Percentiles rank a stretch among this genome's conserved stretches.
Conservation (phyloP, 768 basidiomycete genomes). For the Wakefieldia striispora region DNA sequence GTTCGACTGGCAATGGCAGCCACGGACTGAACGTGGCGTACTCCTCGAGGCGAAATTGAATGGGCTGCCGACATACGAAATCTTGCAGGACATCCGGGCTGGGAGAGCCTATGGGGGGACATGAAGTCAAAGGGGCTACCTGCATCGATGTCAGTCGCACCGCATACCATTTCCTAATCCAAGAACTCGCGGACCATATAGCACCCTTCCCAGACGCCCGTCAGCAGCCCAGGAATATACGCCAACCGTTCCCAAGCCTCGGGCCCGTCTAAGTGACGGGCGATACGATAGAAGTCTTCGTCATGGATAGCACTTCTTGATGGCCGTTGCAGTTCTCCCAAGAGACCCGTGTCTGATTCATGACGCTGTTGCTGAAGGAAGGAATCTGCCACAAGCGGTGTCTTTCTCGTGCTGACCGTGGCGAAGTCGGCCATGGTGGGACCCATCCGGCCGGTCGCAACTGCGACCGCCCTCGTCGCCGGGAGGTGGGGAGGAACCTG, state of each 20-base stretch:
- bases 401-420: conserved; percentile 40
- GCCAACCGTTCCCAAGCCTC: conserved; percentile 27
- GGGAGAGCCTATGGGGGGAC: conserved; percentile 11
- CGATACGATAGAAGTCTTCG: conserved; percentile 39
- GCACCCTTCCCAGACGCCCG: conserved; percentile 60
- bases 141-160: conserved; percentile 19
- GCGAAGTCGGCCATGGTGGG: conserved; percentile 56
- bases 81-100: conserved; percentile 19
- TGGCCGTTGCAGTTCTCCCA: conserved; percentile 32
- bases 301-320: conserved; percentile 34
- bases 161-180: conserved; percentile 10
- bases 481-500: conserved; percentile 52
- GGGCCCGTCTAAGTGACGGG: conserved; percentile 12
- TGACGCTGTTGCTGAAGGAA: conserved; percentile 25
- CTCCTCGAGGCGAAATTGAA: conserved; percentile 49
- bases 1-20: conserved; percentile 31
- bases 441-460: conserved; percentile 43
- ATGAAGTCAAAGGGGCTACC: conserved; percentile 28
- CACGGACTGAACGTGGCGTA: conserved; percentile 42
- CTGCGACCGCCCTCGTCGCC: conserved; percentile 44
- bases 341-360: conserved; percentile 32
- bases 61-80: conserved; percentile 46
- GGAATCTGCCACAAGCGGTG: conserved; percentile 50
- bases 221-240: conserved; percentile 45
- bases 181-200: conserved; percentile 47